Base-by-base conservation (phyloP, 108 stramenopile species). In the Pseudonitzschia multiseries region DNA sequence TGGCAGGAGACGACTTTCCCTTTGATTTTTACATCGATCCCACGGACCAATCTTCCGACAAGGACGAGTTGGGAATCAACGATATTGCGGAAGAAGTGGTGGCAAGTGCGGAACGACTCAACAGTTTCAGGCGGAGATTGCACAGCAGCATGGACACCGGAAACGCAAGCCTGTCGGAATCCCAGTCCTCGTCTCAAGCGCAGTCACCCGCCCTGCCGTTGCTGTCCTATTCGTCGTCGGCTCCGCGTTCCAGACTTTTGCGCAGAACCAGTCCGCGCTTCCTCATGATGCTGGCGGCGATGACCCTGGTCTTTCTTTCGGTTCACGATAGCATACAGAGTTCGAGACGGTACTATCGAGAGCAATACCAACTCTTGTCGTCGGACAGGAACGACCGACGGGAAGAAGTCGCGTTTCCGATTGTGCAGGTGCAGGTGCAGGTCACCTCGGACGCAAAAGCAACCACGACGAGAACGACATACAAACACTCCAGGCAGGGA, bases 361-460 rank as follows among this genome's bases (percentile, higher is more conserved):
- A 67, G 22, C 66, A 48, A 27, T 33, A 62, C 29, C 66, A 48
- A 29, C 24, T 21, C 4, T 10, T 48, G 46, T 48, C 46, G 14
- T 48, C 46, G 46, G 46, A 48, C 18, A 48, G 21, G 5, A 15
- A 10, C 54, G 57, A 29, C 31, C 74, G 56, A n/a, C 46, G 74
- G 26, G 74, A 75, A 17, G 74, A 75, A 46, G 42, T 75, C 13
- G 53, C 65, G 8, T 57, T 68, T 44, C 74, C 74, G 12, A 17
- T 75, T 27, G 44, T 44, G 21, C 46, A 50, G 43, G n/a, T 22
- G 28, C 46, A 50, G 43, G n/a, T 22, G 28, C 46, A 50, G 28
- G 27, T 21, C 51, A 21, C n/a, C 15, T 21, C 66, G 43, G 14
- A n/a, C 1, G 21, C 56, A 40, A 20, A 4, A 0, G 36, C 5